phyloP scores from a whole-genome alignment of 768 basidiomycete species.

The Agaricus blazei region DNA sequence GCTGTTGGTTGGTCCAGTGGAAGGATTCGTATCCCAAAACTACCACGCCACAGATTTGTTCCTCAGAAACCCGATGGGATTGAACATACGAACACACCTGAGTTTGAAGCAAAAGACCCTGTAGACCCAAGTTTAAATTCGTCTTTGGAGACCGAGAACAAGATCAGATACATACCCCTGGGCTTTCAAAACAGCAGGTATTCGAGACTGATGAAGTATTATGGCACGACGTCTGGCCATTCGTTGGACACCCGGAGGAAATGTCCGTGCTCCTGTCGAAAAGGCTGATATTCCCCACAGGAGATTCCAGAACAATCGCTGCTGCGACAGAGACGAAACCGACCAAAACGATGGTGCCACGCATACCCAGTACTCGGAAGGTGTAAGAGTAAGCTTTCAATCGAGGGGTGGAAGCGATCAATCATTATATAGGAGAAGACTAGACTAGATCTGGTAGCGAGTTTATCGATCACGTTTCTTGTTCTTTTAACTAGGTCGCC shows the following conservation, averaged over 20 bases:
- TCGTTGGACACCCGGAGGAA: constrained; percentile 50
- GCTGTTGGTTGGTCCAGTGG: constrained; percentile 57
- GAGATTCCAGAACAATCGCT: constrained; percentile 2
- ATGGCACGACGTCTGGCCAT: constrained; percentile 48
- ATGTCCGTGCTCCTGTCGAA: constrained; percentile 21
- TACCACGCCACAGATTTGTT: constrained; percentile 17
- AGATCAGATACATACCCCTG: constrained; percentile 42
- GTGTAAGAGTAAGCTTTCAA: neutral
- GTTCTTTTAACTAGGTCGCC: too few relatives aligned
- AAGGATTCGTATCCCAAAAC: constrained; percentile 71
- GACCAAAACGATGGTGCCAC: neutral
- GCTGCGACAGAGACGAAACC: neutral
- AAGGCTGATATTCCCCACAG: constrained; percentile 10
- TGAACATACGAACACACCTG: constrained; percentile 20
- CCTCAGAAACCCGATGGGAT: neutral
- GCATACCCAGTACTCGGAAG: neutral
- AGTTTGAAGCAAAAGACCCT: constrained; percentile 59
- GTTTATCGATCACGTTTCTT: too few relatives aligned
- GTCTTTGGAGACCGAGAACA: neutral
- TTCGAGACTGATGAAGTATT: constrained; percentile 39
- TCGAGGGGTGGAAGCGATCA: neutral
- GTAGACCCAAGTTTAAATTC: constrained; percentile 1
- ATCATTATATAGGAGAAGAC: neutral
- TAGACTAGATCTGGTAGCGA: too few relatives aligned
- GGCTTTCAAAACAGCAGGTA: constrained; percentile 62